Conservation (phyloP, 2,329 filamentous ascomycete species). For the Aspergillus flavus region DNA sequence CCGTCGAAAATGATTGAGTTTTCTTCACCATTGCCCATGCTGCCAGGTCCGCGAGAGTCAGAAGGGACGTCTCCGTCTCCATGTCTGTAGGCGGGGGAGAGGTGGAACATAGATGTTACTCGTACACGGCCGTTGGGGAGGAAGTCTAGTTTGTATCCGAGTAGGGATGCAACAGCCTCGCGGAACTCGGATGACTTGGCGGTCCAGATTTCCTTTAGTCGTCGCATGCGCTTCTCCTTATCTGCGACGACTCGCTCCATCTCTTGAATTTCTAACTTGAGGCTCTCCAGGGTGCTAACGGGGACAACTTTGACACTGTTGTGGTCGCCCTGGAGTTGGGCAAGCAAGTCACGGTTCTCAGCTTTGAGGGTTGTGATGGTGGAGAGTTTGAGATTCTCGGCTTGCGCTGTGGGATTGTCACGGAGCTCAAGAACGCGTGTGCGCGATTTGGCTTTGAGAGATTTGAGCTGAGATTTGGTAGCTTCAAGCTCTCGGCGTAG, state of each 20-base stretch:
- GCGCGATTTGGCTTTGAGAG: conserved; percentile 67
- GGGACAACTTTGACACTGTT: conserved; percentile 67
- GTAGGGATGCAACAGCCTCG: conserved; percentile 85
- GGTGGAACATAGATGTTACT: conserved; percentile 83
- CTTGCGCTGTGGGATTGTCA: conserved; percentile 87
- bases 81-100: conserved; percentile 55
- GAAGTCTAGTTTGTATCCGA: conserved; percentile 95
- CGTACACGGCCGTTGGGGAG: conserved; percentile 96
- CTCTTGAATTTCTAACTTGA: conserved; percentile 74
- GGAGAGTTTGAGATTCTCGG: conserved; percentile 78
- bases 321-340: conserved; percentile 63
- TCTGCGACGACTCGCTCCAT: conserved; percentile 69
- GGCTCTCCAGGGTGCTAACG: conserved; percentile 71
- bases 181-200: conserved; percentile 93
- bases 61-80: conserved; percentile 59
- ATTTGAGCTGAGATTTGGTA: conserved; percentile 70
- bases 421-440: conserved; percentile 84
- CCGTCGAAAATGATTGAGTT: conserved; percentile 81
- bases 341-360: conserved; percentile 82
- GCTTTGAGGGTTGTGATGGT: conserved; percentile 76
- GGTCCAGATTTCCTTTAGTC: conserved; percentile 90
- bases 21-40: conserved; percentile 51
- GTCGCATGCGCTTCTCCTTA: conserved; percentile 76
- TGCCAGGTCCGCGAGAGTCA: conserved; percentile 51
- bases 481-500: conserved; percentile 76